Percentiles rank a stretch among this genome's conserved stretches.
phyloP scores from a whole-genome alignment of 208 protist genomes.

The Leptomonas seymouri region DNA sequence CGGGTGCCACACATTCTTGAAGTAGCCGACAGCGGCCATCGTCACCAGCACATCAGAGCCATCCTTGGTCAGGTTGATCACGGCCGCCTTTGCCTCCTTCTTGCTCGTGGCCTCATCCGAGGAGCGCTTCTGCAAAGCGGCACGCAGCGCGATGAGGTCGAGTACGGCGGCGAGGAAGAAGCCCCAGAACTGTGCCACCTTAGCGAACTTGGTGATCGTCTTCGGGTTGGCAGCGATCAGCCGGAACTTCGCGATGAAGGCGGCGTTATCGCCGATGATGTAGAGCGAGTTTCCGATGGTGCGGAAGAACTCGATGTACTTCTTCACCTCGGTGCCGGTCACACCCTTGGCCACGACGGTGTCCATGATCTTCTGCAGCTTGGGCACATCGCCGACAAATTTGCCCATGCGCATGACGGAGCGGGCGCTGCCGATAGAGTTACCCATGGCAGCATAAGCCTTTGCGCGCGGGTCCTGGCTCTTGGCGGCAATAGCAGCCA shows the following conservation, averaged over 20 bases:
- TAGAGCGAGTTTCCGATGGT: conserved; percentile 88
- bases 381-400: conserved; percentile 86
- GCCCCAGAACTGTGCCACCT: conserved; percentile 92
- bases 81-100: conserved; percentile 78
- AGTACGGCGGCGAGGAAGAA: conserved; percentile 90
- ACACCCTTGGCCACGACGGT: conserved; percentile 45
- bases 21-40: conserved; percentile 87
- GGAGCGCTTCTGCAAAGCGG: conserved; percentile 57
- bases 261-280: conserved; percentile 89
- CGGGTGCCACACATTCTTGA: conserved; percentile 75
- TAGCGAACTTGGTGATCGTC: conserved; percentile 57
- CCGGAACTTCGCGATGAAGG: conserved; percentile 84
- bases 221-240: conserved; percentile 63
- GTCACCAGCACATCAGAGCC: conserved; percentile 79
- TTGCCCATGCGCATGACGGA: conserved; percentile 92
- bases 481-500: conserved; percentile 49
- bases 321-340: conserved; percentile 53
- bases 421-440: conserved; percentile 79
- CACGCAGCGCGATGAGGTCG: conserved; percentile 74
- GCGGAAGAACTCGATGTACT: conserved; percentile 84
- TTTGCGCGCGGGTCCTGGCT: conserved; percentile 43
- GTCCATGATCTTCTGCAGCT: conserved; percentile 63
- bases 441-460: conserved; percentile 62
- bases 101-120: conserved; percentile 56
- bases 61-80: conserved; percentile 84